Evolutionary conservation across 768 basidiomycete genomes (phyloP), one percentile per base, ranked within the genome.

Genomic region (Suillus weaverae): DNA sequence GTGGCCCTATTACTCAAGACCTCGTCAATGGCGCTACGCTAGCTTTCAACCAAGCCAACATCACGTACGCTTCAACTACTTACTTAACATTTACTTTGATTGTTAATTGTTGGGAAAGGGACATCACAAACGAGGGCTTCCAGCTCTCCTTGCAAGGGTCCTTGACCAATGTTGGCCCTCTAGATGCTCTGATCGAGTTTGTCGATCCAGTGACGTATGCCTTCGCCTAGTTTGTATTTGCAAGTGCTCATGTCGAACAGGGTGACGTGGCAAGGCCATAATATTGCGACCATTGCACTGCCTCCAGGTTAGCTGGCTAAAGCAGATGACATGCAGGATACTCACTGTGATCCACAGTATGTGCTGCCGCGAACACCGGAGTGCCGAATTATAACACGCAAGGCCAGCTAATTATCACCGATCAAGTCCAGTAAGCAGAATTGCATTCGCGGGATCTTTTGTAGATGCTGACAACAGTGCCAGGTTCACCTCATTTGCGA

Each of bases 141-240:
- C 83, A 87, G 71, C 74, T 91, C 32, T 74, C 83, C 3, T 77
- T 92, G 6, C 79, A 78, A 26, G 89, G 88, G 16, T 85, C 87
- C 14, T 71, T 89, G 61, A 87, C 85, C 1, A 84, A 86, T 59
- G 74, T 83, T 7, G 90, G 90, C 0, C 89, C 90, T 26, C 79
- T 92, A 60, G 89, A 91, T 75, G 89, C 88, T 4, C 69, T 81
- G 55, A 90, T 92, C 57, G 82, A 83, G 16, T 92, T 91, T 70
- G 77, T 79, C 16, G 85, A 89, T 50, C 88, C 88, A 2, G 76
- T 90, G 53, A 83, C 69, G 85, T 88, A 76, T 61, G 83, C 74
- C 16, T 48, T n/a, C 22, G 8, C 64, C 13, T 44, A n/a, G 48
- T 38, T 48, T 39, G 38, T 53, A 39, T 32, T 10, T 39, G 22